Base-by-base conservation (phyloP, 1,284 basidiomycete genomes). In the Pisolithus thermaeus region DNA sequence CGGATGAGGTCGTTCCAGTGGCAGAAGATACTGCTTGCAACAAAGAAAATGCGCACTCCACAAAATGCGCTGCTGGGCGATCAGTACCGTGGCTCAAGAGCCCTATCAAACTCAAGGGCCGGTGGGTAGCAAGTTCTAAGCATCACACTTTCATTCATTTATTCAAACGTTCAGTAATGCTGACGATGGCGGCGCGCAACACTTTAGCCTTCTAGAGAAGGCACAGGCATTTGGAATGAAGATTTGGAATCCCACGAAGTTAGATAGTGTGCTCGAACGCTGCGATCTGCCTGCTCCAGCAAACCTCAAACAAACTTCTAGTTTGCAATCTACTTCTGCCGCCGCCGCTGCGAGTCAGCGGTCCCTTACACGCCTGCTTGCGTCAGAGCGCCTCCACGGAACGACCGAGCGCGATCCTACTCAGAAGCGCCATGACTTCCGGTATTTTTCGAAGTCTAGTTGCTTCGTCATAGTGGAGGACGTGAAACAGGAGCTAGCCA, bases 391-490 rank as follows among this genome's bases (percentile, higher is more conserved):
- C 58, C 71, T 93, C 38, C 84, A 93, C 59, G 97, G 97, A 43
- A 86, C 83, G 4, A 70, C 68, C 25, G 97, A 99, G 72, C 87
- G 95, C 38, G 97, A 99, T 69, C 85, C 92, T 1, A 84, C 81
- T 11, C 90, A 95, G 49, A 89, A 84, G 52, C 83, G 94, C 44
- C 83, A 89, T 54, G 92, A 96, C 69, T 94, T 83, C 64, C 82
- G 83, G 57, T 99, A 99, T 69, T 99, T 99, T 70, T 73, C 81
- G 28, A 84, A 86, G 50, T 78, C 80, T 45, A 83, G 79, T 51
- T 85, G 79, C 65, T 97, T 92, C 67, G 77, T 98, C 28, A 78
- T 99, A 39, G 82, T 99, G 25, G 95, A 98, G 66, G 97, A 99
- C 62, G 81, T 92, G 53, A 84, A 81, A 6, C 81, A 87, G 54